Conservation (phyloP, 2,329 filamentous ascomycete species). For the Cryphonectria nitschkei region DNA sequence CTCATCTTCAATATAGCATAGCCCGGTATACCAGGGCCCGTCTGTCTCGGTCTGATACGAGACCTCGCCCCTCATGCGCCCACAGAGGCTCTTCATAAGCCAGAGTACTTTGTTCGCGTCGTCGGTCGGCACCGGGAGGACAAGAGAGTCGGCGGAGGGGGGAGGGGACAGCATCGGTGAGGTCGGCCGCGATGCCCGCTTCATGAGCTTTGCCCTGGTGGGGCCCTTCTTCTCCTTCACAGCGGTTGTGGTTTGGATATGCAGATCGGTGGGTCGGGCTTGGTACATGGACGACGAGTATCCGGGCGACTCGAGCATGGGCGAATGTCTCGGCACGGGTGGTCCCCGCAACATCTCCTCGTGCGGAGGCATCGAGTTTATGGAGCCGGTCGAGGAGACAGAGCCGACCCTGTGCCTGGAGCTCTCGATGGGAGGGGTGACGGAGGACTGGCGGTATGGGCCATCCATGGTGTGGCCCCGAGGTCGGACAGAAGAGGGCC, state of each 20-base stretch:
- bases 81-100: conserved; percentile 77
- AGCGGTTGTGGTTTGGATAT: conserved; percentile 37
- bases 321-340: conserved; percentile 44
- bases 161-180: conserved; percentile 59
- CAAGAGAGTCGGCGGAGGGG: conserved; percentile 63
- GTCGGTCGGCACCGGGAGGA: conserved; percentile 62
- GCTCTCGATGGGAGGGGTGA: conserved; percentile 46
- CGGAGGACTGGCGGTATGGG: conserved; percentile 49
- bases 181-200: conserved; percentile 59
- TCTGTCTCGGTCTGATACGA: conserved; percentile 68
- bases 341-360: conserved; percentile 46
- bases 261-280: conserved; percentile 41
- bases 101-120: conserved; percentile 74
- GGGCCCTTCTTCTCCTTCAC: conserved; percentile 53
- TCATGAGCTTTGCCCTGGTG: conserved; percentile 55
- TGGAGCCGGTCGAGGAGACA: conserved; percentile 65
- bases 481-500: conserved; percentile 48
- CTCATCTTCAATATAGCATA: conserved; percentile 78
- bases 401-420: conserved; percentile 69
- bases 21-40: conserved; percentile 70
- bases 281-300: conserved; percentile 43
- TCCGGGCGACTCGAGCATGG: conserved; percentile 47
- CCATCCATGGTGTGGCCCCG: conserved; percentile 64
- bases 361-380: conserved; percentile 56
- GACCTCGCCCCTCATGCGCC: conserved; percentile 78